phyloP scores from a whole-genome alignment of 2,329 filamentous ascomycete species.

The Aphanoascus verrucosus region DNA sequence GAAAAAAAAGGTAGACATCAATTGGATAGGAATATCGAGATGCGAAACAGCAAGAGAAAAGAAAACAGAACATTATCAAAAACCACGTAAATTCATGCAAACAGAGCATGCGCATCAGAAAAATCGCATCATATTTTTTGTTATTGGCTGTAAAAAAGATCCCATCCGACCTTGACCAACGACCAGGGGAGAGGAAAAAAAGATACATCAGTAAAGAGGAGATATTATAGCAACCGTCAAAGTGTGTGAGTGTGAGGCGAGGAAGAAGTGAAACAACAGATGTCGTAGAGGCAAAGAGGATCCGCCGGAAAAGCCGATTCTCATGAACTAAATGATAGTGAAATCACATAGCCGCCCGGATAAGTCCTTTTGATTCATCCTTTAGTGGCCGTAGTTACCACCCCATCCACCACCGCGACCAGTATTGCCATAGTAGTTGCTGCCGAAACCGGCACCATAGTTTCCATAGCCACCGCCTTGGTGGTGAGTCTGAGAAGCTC shows the following conservation, averaged over 20 bases:
- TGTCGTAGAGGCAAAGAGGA: background rate
- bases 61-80: conserved; percentile 14
- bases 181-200: conserved; percentile 4
- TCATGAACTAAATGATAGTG: background rate
- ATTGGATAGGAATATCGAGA: conserved; percentile 17
- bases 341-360: background rate
- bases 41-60: conserved; percentile 4
- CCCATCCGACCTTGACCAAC: conserved; percentile 11
- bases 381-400: conserved; percentile 39
- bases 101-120: conserved; percentile 7
- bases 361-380: conserved; percentile 23
- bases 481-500: conserved; percentile 30
- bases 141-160: conserved; percentile 7
- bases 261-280: background rate
- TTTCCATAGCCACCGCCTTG: conserved; percentile 34
- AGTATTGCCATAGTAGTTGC: conserved; percentile 36
- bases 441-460: conserved; percentile 33
- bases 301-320: background rate
- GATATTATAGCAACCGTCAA: conserved; percentile 7
- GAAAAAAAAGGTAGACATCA: conserved; percentile 15
- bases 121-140: conserved; percentile 11
- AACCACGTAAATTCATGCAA: conserved; percentile 17
- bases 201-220: background rate
- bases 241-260: background rate
- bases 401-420: conserved; percentile 37